Evolutionary conservation across 805 yeast genomes (phyloP).

Genomic region (Torulaspora microellipsoides): DNA sequence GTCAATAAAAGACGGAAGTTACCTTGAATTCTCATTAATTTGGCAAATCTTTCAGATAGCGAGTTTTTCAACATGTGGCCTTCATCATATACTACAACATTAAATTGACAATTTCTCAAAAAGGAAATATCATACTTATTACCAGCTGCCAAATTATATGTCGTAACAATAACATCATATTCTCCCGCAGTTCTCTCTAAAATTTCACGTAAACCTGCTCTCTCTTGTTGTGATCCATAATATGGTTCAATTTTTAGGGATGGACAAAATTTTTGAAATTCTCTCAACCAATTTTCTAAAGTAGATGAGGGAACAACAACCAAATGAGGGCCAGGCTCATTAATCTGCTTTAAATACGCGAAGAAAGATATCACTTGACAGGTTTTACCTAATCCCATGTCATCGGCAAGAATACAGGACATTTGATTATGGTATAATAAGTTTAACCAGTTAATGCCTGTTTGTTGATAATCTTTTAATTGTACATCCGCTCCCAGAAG

Average conservation of each 20-base stretch:
- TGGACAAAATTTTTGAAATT: slow-evolving; percentile 87
- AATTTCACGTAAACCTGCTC: slow-evolving; percentile 76
- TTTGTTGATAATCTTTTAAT: slow-evolving; percentile 87
- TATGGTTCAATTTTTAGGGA: slow-evolving; percentile 79
- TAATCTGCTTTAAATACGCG: slow-evolving; percentile 69
- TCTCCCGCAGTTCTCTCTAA: slow-evolving; percentile 47
- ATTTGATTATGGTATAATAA: slow-evolving; percentile 70
- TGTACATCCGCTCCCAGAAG: slow-evolving; percentile 58
- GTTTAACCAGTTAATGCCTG: slow-evolving; percentile 93
- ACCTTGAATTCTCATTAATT: slow-evolving; percentile 79
- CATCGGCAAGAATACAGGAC: slow-evolving; percentile 95
- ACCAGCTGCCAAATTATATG: slow-evolving; percentile 89
- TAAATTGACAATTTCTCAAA: slow-evolving; percentile 67
- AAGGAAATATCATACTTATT: slow-evolving; percentile 77
- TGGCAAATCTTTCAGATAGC: slow-evolving; percentile 76
- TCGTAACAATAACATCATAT: slow-evolving; percentile 89
- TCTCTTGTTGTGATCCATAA: slow-evolving; percentile 81
- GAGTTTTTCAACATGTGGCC: slow-evolving; percentile 97
- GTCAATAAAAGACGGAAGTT: slow-evolving; percentile 83
- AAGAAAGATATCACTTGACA: slow-evolving; percentile 92
- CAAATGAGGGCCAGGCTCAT: slow-evolving; percentile 72
- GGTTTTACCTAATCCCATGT: slow-evolving; percentile 97
- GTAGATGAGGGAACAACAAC: slow-evolving; percentile 97
- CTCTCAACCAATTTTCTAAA: slow-evolving; percentile 95
- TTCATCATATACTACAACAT: slow-evolving; percentile 91